Evolutionary conservation across 2,329 filamentous ascomycete genomes (phyloP).

Genomic region (Plectosphaerella sp.): DNA sequence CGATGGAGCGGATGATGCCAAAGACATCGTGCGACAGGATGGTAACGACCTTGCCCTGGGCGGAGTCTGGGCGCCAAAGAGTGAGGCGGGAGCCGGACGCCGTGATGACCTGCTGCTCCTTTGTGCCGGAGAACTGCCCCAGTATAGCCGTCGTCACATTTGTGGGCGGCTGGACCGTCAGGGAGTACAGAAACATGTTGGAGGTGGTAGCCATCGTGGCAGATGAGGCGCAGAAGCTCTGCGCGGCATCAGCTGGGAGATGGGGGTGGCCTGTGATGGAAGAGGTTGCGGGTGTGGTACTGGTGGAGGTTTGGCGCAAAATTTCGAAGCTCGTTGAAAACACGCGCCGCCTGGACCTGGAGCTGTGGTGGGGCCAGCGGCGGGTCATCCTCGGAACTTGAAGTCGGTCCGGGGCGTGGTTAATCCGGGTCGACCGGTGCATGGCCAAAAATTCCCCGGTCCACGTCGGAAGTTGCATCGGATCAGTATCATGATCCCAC

Average conservation of each 20-base stretch:
- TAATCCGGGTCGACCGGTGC: slow-evolving; percentile 4
- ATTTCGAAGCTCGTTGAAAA: slow-evolving; percentile 10
- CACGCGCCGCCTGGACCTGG: neutral
- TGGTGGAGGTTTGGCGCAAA: neutral
- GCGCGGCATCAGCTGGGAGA: slow-evolving; percentile 32
- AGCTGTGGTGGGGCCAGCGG: neutral
- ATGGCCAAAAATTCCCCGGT: slow-evolving; percentile 9
- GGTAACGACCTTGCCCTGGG: slow-evolving; percentile 80
- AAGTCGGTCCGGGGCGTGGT: neutral
- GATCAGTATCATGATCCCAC: neutral
- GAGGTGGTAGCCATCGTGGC: slow-evolving; percentile 90
- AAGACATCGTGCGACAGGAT: slow-evolving; percentile 91
- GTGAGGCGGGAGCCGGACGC: slow-evolving; percentile 87
- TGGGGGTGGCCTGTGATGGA: neutral
- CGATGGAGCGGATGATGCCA: slow-evolving; percentile 86
- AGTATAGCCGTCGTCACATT: slow-evolving; percentile 86
- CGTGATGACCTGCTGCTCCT: slow-evolving; percentile 96
- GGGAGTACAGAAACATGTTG: slow-evolving; percentile 96
- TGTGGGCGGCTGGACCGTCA: slow-evolving; percentile 91
- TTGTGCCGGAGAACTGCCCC: slow-evolving; percentile 92
- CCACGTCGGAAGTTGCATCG: slow-evolving; percentile 1
- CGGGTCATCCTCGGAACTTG: neutral
- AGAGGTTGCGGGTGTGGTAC: neutral
- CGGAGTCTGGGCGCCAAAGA: slow-evolving; percentile 79
- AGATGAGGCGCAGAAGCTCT: slow-evolving; percentile 44